Base-by-base conservation (phyloP, 163 green algal genomes). In the Trebouxiophyceae sp. region DNA sequence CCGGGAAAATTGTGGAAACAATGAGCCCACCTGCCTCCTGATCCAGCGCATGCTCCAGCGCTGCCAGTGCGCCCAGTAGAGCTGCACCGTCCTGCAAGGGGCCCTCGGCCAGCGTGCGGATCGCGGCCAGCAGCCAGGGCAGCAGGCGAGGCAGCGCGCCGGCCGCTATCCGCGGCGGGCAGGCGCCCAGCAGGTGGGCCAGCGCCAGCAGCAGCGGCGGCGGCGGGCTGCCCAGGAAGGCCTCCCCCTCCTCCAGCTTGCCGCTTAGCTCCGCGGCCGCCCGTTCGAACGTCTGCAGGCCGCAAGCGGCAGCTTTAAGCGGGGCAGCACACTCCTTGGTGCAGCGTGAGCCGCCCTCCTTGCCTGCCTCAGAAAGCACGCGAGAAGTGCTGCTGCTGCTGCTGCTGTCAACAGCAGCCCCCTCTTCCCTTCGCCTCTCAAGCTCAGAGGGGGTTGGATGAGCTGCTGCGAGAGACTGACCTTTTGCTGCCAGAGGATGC, bases 401-500 rank as follows among this genome's bases (percentile, higher is more conserved):
- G n/a, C n/a, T n/a, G n/a, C n/a, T n/a, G n/a, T n/a, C n/a, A n/a
- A n/a, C n/a, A n/a, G n/a, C n/a, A n/a, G n/a, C n/a, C n/a, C n/a
- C n/a, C n/a, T n/a, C n/a, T n/a, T n/a, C n/a, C n/a, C n/a, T n/a
- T n/a, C n/a, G n/a, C n/a, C n/a, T n/a, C n/a, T n/a, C n/a, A 23
- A 26, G 24, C 31, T 26, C n/a, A 29, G 12, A 46, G 27, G 30
- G 32, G 29, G 59, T 34, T 47, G 75, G 45, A 22, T 72, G 29
- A 24, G 70, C 65, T 0, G 44, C 39, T 0, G 57, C 74, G 62
- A 68, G 81, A 22, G 57, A 8, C 8, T 72, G 72, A 50, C 39
- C 39, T 50, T 50, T 68, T 82, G 75, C 67, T 82, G 70, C 75
- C 75, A 82, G 26, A 81, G 54, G 16, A 64, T 33, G 46, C 58